These are phyloP conservation scores for Myxozyma kluyveri DNA, from an alignment of 805 yeast species.

Conservation along the genomic window DNA sequence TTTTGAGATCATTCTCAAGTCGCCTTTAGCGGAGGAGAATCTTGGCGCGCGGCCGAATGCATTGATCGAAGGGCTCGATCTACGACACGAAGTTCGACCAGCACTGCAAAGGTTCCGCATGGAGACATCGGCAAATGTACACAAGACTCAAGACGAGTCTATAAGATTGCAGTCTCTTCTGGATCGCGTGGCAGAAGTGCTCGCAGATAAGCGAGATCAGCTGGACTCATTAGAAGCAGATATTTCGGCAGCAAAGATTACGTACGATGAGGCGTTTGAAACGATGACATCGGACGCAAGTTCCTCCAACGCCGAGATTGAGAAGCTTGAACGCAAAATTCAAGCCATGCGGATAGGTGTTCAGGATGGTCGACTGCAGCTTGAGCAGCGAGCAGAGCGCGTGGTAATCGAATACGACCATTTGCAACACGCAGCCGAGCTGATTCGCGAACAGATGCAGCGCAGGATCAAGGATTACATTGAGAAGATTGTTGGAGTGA, in stretches of 20 bases:
- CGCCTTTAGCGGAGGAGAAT: constrained; percentile 44
- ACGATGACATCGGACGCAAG: constrained; percentile 53
- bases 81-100: constrained; percentile 41
- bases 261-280: constrained; percentile 56
- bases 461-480: constrained; percentile 57
- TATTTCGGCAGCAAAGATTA: constrained; percentile 50
- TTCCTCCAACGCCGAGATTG: constrained; percentile 61
- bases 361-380: constrained; percentile 50
- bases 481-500: constrained; percentile 60
- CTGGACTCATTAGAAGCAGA: constrained; percentile 58
- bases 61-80: constrained; percentile 41
- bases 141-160: constrained; percentile 54
- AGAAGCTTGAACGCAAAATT: constrained; percentile 58
- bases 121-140: constrained; percentile 46
- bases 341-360: constrained; percentile 49
- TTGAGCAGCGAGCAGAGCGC: constrained; percentile 51
- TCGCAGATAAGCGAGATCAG: constrained; percentile 56
- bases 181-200: constrained; percentile 54
- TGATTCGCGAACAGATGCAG: constrained; percentile 50
- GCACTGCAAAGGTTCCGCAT: constrained; percentile 48
- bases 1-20: constrained; percentile 46
- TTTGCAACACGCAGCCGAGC: constrained; percentile 46
- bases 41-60: constrained; percentile 49
- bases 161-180: constrained; percentile 57
- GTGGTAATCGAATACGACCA: constrained; percentile 54